phyloP scores from a whole-genome alignment of 805 yeast species.

The Myxozyma kluyveri region DNA sequence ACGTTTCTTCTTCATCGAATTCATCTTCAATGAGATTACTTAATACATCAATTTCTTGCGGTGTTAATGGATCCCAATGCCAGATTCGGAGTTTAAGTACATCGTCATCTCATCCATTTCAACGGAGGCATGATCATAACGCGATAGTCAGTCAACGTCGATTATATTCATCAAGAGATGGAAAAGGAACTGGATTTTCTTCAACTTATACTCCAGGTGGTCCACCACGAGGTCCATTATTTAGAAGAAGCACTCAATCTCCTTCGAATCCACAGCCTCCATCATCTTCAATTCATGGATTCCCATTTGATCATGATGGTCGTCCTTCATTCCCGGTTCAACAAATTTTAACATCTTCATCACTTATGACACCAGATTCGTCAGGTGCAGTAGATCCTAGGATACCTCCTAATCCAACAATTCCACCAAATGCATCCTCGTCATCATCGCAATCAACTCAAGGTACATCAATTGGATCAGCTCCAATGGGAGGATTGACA shows the following conservation, averaged over 20 bases:
- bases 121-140: too few relatives aligned
- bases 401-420: background rate
- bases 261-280: background rate
- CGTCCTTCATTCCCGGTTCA: too few relatives aligned
- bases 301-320: too few relatives aligned
- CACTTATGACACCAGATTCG: background rate
- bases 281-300: background rate
- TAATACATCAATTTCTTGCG: too few relatives aligned
- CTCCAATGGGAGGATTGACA: background rate
- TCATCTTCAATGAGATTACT: too few relatives aligned
- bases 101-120: too few relatives aligned
- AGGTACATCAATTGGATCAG: background rate
- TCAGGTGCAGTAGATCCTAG: background rate
- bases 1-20: too few relatives aligned
- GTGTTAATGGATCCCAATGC: too few relatives aligned
- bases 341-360: background rate
- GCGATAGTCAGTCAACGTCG: too few relatives aligned
- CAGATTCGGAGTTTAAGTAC: too few relatives aligned
- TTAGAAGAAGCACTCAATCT: background rate
- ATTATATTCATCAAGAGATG: slow-evolving; percentile 13
- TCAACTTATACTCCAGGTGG: slow-evolving; percentile 14
- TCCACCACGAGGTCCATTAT: slow-evolving; percentile 20
- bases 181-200: slow-evolving; percentile 14
- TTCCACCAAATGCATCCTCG: background rate
- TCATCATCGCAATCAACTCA: background rate